phyloP scores from a whole-genome alignment of 257 asterid species.

The Gentiana macrophylla region DNA sequence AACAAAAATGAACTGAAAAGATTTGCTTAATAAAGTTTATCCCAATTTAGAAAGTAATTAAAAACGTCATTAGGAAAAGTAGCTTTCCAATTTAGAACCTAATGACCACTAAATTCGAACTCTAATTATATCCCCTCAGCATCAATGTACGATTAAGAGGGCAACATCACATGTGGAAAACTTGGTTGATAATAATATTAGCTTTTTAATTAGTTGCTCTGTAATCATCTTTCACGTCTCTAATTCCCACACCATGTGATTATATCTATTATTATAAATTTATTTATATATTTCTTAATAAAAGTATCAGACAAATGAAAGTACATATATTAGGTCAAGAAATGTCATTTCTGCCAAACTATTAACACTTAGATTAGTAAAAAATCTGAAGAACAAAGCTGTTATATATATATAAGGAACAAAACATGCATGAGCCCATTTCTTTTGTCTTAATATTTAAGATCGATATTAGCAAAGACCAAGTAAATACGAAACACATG shows the following conservation, averaged over 20 bases:
- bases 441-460: too few relatives aligned
- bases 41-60: constrained; percentile 20
- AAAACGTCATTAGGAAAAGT: constrained; percentile 2
- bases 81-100: constrained; percentile 13
- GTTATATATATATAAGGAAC: not conserved
- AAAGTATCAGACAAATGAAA: not conserved
- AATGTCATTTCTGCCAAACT: too few relatives aligned
- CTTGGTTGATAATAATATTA: constrained; percentile 6
- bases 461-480: too few relatives aligned
- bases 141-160: constrained; percentile 9
- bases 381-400: not conserved
- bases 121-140: not conserved
- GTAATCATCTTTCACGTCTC: not conserved
- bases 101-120: constrained; percentile 10
- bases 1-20: too few relatives aligned
- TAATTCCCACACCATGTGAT: not conserved
- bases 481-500: too few relatives aligned
- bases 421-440: not conserved
- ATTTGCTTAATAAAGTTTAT: not conserved
- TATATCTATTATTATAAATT: not conserved
- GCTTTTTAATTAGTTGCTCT: constrained; percentile 3
- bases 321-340: not conserved
- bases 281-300: not conserved
- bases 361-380: not conserved
- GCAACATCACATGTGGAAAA: constrained; percentile 40